Conservation (phyloP, 805 yeast genomes). For the Lipomyces spencermartinsiae region DNA sequence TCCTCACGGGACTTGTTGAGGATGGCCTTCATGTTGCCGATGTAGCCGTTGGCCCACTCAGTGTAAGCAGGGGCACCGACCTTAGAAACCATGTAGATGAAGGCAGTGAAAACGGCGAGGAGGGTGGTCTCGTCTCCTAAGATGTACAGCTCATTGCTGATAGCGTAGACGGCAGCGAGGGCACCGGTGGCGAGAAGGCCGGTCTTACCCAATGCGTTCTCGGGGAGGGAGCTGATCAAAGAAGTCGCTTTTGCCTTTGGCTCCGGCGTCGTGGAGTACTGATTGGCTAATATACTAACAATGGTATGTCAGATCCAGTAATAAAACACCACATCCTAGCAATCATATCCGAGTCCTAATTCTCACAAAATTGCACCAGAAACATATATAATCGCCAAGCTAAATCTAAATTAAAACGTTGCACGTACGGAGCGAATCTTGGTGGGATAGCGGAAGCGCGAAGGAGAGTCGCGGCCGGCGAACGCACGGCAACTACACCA, state of each 20-base stretch:
- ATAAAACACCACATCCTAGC: neutral
- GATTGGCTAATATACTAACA: constrained; percentile 19
- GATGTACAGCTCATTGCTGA: constrained; percentile 90
- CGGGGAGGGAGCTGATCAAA: constrained; percentile 89
- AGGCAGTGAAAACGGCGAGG: constrained; percentile 78
- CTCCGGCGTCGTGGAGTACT: constrained; percentile 55
- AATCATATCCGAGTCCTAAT: neutral
- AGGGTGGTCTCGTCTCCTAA: constrained; percentile 93
- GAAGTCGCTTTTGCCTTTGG: constrained; percentile 92
- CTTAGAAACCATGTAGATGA: constrained; percentile 78
- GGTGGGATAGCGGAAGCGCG: constrained; percentile 16
- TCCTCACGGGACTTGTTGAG: constrained; percentile 86
- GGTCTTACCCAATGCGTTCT: constrained; percentile 84
- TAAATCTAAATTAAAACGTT: neutral
- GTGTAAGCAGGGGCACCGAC: constrained; percentile 93
- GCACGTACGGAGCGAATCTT: constrained; percentile 36
- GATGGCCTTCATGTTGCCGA: constrained; percentile 77
- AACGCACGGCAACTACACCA: constrained; percentile 26
- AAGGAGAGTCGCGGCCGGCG: constrained; percentile 33
- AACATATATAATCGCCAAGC: neutral
- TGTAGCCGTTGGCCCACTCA: constrained; percentile 88
- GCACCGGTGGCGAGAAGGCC: constrained; percentile 94
- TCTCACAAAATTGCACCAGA: neutral
- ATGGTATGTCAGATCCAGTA: neutral
- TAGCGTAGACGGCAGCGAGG: constrained; percentile 93